phyloP scores from a whole-genome alignment of 768 basidiomycete genomes.

The Phlebiopsis flavidoalba region DNA sequence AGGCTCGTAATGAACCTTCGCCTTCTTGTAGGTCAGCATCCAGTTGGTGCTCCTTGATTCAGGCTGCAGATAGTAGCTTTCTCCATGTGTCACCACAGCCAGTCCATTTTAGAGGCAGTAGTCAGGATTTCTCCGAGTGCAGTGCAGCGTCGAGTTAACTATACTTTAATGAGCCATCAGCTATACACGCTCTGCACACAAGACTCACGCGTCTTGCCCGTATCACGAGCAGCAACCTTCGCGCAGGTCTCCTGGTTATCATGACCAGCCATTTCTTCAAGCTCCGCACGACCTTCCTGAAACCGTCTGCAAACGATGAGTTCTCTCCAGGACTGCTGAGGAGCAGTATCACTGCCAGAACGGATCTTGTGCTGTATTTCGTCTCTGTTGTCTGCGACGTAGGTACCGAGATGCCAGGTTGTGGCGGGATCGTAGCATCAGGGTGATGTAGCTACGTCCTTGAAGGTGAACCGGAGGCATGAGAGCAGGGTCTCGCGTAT shows the following conservation, averaged over 20 bases:
- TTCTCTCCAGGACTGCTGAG: slow-evolving; percentile 71
- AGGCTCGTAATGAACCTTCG: slow-evolving; percentile 82
- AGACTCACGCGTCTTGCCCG: slow-evolving; percentile 86
- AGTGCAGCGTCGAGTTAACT: slow-evolving; percentile 94
- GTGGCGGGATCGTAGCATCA: slow-evolving; percentile 90
- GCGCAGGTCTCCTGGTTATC: slow-evolving; percentile 86
- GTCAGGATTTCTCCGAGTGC: slow-evolving; percentile 91
- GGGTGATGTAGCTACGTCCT: slow-evolving; percentile 74
- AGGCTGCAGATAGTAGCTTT: slow-evolving; percentile 66
- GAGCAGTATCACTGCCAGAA: slow-evolving; percentile 44
- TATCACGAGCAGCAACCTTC: slow-evolving; percentile 86
- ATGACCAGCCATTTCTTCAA: slow-evolving; percentile 89
- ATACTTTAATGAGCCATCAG: background rate
- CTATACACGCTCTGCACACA: background rate
- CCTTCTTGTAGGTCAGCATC: slow-evolving; percentile 71
- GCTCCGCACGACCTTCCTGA: slow-evolving; percentile 80
- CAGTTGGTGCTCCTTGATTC: slow-evolving; percentile 64
- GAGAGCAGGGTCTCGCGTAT: slow-evolving; percentile 50
- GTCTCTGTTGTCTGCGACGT: slow-evolving; percentile 64
- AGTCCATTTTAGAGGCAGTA: slow-evolving; percentile 93
- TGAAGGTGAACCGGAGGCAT: slow-evolving; percentile 41
- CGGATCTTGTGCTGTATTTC: slow-evolving; percentile 75
- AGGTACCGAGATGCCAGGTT: slow-evolving; percentile 72
- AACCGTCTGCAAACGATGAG: slow-evolving; percentile 74
- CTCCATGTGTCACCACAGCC: slow-evolving; percentile 85